Evolutionary conservation across 1,139 yeast species (phyloP).

Genomic region (Yamadazyma buinensis): DNA sequence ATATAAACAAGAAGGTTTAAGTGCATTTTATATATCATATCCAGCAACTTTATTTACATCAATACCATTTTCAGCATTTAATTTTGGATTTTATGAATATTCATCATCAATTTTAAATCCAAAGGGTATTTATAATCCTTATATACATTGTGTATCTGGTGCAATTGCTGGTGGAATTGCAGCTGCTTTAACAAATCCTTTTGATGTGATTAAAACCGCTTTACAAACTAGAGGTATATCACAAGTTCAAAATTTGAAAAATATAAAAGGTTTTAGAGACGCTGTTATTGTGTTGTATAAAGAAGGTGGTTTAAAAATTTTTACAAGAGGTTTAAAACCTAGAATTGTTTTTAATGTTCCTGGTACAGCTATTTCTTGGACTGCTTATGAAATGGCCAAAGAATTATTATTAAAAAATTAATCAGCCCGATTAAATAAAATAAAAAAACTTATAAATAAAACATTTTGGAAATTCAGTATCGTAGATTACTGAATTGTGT

Average conservation of each 20-base stretch:
- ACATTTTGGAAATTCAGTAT: no score
- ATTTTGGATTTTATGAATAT: slow-evolving; percentile 90
- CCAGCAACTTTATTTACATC: slow-evolving; percentile 93
- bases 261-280: slow-evolving; percentile 63
- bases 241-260: slow-evolving; percentile 46
- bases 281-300: slow-evolving; percentile 70
- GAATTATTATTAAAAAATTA: slow-evolving; percentile 42
- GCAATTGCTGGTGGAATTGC: slow-evolving; percentile 96
- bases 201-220: slow-evolving; percentile 91
- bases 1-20: slow-evolving; percentile 70
- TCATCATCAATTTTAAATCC: slow-evolving; percentile 79
- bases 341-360: slow-evolving; percentile 93
- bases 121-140: slow-evolving; percentile 73
- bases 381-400: slow-evolving; percentile 97
- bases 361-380: slow-evolving; percentile 97
- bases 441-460: no score
- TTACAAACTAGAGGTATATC: slow-evolving; percentile 73
- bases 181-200: slow-evolving; percentile 93
- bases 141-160: slow-evolving; percentile 89
- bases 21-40: slow-evolving; percentile 86
- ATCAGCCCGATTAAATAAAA: no score
- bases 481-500: no score
- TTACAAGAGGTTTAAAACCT: slow-evolving; percentile 83
- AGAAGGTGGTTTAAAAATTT: slow-evolving; percentile 67
- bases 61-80: slow-evolving; percentile 93